Conservation (phyloP, 2,329 filamentous ascomycete species). For the Microdochium nivale region DNA sequence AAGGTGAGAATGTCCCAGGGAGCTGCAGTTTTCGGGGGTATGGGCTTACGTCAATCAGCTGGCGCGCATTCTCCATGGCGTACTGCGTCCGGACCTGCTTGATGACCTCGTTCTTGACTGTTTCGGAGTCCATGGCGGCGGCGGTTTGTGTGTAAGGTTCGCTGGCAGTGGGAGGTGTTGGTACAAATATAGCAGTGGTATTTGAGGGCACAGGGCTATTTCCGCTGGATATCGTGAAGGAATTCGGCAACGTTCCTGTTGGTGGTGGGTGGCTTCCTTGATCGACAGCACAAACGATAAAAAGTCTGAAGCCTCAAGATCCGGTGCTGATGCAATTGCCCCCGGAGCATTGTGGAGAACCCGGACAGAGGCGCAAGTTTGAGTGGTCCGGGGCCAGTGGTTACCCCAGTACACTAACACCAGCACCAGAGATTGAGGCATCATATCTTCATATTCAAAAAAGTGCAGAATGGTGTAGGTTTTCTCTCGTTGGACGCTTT, state of each 20-base stretch:
- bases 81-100: conserved; percentile 56
- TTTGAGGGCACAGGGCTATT: neutral
- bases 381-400: too few relatives aligned
- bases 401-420: neutral
- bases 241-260: neutral
- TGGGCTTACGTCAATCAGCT: conserved; percentile 56
- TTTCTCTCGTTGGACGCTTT: too few relatives aligned
- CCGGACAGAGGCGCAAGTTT: too few relatives aligned
- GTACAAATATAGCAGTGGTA: too few relatives aligned
- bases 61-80: conserved; percentile 59
- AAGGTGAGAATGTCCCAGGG: neutral
- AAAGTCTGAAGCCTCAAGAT: neutral
- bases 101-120: conserved; percentile 53
- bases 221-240: neutral
- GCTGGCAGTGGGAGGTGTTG: neutral
- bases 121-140: conserved; percentile 46
- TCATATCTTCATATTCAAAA: too few relatives aligned
- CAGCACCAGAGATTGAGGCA: too few relatives aligned
- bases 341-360: neutral
- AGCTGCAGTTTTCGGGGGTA: neutral
- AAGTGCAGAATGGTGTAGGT: too few relatives aligned
- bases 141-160: conserved; percentile 8
- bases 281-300: neutral
- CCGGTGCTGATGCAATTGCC: neutral
- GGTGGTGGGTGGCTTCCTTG: neutral